Conservation (phyloP, 257 asterid genomes). For the Anisodus acutangulus region DNA sequence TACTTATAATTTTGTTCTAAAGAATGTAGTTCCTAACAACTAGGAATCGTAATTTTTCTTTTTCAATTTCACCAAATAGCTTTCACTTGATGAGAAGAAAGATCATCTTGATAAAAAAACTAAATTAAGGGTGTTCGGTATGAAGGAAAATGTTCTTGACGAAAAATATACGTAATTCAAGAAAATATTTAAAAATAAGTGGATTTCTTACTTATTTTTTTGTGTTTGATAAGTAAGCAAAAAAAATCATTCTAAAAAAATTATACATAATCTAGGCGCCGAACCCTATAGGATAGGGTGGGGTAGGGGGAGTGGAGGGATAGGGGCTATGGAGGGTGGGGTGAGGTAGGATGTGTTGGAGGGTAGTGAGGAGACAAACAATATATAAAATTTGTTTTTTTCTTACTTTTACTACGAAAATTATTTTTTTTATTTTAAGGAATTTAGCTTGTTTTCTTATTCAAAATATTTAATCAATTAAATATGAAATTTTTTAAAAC, state of each 20-base stretch:
- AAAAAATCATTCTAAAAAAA: neutral
- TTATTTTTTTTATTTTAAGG: neutral
- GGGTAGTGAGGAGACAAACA: neutral
- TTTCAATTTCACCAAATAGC: neutral
- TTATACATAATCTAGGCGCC: neutral
- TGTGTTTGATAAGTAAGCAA: neutral
- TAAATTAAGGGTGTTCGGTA: neutral
- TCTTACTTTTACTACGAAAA: too few species aligned
- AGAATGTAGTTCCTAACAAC: conserved; percentile 21
- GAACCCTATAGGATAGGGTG: neutral
- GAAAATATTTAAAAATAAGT: too few species aligned
- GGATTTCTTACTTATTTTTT: neutral
- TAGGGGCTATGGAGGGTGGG: neutral
- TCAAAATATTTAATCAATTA: neutral
- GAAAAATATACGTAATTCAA: neutral
- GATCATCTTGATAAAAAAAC: too few species aligned
- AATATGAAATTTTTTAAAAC: neutral
- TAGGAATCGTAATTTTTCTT: neutral
- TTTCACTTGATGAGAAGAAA: neutral
- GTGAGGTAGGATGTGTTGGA: neutral
- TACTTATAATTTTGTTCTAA: neutral
- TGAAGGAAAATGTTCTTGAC: neutral
- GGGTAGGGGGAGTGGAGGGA: neutral
- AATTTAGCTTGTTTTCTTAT: neutral
- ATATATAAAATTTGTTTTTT: neutral